Percentiles rank a stretch among this genome's conserved stretches.
Evolutionary conservation across 148 eudicot species (phyloP).

Genomic region (Amaranthus cruentus): DNA sequence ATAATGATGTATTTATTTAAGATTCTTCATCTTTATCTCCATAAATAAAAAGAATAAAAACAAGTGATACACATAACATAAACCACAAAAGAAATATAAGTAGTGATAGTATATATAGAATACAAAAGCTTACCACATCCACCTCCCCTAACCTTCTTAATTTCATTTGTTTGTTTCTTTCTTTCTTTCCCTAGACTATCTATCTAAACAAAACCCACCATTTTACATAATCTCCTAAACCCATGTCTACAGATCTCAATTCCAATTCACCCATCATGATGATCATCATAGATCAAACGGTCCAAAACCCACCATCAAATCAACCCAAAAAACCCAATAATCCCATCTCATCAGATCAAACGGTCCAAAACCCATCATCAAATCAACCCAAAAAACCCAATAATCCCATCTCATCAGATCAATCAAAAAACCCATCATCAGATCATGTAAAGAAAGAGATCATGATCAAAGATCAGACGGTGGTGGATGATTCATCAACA

Average conservation of each 20-base stretch:
- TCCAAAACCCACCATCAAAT: no score
- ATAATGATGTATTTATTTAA: no score
- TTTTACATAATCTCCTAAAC: neutral
- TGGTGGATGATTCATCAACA: conserved; percentile 9
- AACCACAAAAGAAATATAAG: no score
- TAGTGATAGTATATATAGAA: no score
- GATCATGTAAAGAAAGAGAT: neutral
- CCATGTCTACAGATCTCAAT: conserved; percentile 13
- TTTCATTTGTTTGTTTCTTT: no score
- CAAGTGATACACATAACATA: no score
- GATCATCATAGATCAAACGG: neutral
- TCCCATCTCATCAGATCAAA: neutral
- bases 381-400: neutral
- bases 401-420: neutral
- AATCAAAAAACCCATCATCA: neutral
- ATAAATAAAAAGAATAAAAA: no score
- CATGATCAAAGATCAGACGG: neutral
- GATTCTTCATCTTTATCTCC: no score
- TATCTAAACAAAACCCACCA: neutral
- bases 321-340: neutral
- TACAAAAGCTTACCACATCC: no score
- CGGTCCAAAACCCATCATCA: neutral
- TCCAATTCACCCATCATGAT: no score
- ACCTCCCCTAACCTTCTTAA: neutral
- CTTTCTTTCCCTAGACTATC: neutral